Conservation (phyloP, 441 rosid genomes). For the Populus hybrid region DNA sequence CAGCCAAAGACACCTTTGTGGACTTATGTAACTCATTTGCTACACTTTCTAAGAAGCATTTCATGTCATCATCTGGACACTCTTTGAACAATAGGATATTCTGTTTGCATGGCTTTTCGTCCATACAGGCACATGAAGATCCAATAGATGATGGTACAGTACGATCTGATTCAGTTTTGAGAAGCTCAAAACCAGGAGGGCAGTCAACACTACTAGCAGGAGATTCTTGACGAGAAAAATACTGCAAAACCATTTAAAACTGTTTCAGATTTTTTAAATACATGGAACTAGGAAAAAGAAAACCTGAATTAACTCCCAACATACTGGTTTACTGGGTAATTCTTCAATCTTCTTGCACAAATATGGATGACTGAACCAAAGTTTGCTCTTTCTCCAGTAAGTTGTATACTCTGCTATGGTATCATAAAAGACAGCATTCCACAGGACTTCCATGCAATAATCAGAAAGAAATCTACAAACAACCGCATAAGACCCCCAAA, state of each 20-base stretch:
- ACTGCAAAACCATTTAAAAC: constrained; percentile 38
- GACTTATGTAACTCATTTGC: constrained; percentile 64
- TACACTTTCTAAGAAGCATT: constrained; percentile 50
- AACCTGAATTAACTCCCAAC: constrained; percentile 20
- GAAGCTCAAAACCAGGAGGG: constrained; percentile 47
- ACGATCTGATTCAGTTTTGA: constrained; percentile 27
- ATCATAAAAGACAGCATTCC: constrained; percentile 93
- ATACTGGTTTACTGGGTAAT: constrained; percentile 34
- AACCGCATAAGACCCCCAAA: constrained; percentile 53
- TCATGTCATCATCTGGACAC: constrained; percentile 25
- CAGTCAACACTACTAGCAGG: constrained; percentile 35
- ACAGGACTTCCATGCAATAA: constrained; percentile 75
- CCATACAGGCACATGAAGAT: constrained; percentile 23
- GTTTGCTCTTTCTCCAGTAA: constrained; percentile 70
- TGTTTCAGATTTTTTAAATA: constrained; percentile 20
- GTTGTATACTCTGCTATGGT: constrained; percentile 46
- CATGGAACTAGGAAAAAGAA: neutral
- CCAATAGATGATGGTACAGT: constrained; percentile 17
- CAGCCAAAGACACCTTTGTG: constrained; percentile 39
- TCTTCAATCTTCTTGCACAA: constrained; percentile 28
- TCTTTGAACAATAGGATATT: constrained; percentile 19
- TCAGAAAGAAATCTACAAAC: constrained; percentile 61
- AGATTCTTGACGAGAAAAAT: constrained; percentile 34
- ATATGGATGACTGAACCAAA: constrained; percentile 57
- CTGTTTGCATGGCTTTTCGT: constrained; percentile 30